Conservation (phyloP, 352 stramenopile genomes). For the Phytophthora lateralis region DNA sequence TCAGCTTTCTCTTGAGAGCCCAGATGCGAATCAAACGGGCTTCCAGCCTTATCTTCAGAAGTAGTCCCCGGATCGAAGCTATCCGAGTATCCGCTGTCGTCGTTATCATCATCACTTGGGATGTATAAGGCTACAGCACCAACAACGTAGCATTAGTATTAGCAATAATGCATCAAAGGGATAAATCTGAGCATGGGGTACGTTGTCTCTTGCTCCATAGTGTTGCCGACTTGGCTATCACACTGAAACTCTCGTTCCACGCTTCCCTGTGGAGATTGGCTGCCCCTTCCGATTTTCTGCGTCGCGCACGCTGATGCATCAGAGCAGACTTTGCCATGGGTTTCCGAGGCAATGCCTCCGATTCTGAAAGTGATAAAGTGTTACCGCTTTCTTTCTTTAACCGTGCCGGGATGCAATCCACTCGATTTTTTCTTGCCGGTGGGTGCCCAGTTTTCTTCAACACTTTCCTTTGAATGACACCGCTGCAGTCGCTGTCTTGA, state of each 20-base stretch:
- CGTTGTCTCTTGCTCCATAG: neutral
- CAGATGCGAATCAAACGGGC: neutral
- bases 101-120: neutral
- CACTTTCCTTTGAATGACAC: neutral
- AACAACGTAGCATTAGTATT: neutral
- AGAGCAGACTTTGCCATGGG: neutral
- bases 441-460: neutral
- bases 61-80: neutral
- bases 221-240: neutral
- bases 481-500: constrained; percentile 12
- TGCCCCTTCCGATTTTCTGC: neutral
- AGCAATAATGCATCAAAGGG: neutral
- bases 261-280: neutral
- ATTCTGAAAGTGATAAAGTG: neutral
- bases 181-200: neutral
- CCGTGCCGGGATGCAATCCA: neutral
- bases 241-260: neutral
- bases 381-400: constrained; percentile 4
- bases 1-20: neutral
- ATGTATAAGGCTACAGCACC: neutral
- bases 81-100: neutral
- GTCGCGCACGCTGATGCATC: neutral
- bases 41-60: neutral
- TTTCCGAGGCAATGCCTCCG: neutral
- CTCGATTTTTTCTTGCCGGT: neutral